Evolutionary conservation across 2,329 filamentous ascomycete genomes (phyloP), one percentile per base, ranked within the genome.

Genomic region (Gremmenia infestans): DNA sequence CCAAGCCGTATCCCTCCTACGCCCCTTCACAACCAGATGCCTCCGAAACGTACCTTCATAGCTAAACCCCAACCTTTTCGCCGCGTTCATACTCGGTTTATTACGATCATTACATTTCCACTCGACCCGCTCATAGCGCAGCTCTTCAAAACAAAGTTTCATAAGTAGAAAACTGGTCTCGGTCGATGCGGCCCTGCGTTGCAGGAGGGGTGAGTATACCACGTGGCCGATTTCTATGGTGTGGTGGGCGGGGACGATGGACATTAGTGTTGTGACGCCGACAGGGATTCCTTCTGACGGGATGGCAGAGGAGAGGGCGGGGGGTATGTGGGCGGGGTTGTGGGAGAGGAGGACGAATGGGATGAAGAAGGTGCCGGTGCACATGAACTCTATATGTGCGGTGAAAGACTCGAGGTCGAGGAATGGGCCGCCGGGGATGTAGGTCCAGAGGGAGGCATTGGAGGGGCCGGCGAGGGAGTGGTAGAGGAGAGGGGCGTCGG

Each of bases 31-130:
- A 32, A 87, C 73, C 76, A 85, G 76, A 65, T 87, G 82, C 59
- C 83, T 80, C 52, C 82, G 74, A 59, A 86, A 86, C 0, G 77
- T 63, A 0, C 85, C 85, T 66, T 88, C 84, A 61, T 71, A 81
- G 0, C 67, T 67, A 61, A 86, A 87, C 0, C 85, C 85, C 8
- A 85, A 66, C 2, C 85, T 71, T 60, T 70, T 55, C 0, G 84
- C 85, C 0, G 84, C 83, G 4, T 75, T 70, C 14, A 74, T 70
- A 46, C 81, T 84, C 0, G 77, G 72, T 37, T 62, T 71, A 64
- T 87, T 87, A 11, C 82, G 69, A 15, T 73, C 61, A 64, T 87
- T 77, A 52, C 81, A 82, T 63, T 87, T 87, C 83, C 85, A 87
- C 67, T 86, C 83, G 4, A 85, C 76, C 7, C 84, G 72, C 3